phyloP scores from a whole-genome alignment of 106 monocot species.

The Dioscorea alata region DNA sequence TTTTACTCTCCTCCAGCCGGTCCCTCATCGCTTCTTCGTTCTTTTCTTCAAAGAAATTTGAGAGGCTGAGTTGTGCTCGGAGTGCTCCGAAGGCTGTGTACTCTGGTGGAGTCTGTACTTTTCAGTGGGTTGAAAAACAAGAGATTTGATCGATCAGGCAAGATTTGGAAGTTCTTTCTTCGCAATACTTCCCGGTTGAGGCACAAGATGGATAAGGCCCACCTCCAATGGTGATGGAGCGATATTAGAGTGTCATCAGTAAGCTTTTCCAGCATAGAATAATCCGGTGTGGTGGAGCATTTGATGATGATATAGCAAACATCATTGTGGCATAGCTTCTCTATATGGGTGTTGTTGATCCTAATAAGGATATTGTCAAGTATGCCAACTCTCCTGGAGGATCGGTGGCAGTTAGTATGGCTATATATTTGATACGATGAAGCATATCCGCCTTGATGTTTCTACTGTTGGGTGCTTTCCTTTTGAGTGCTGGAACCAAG shows the following conservation, averaged over 20 bases:
- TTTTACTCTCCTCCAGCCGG: too few species aligned
- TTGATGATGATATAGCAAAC: too few species aligned
- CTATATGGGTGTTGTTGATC: too few species aligned
- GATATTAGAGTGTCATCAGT: too few species aligned
- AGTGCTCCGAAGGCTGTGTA: conserved; percentile 30
- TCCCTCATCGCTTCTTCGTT: too few species aligned
- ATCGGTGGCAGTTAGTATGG: conserved; percentile 98
- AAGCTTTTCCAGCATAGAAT: too few species aligned
- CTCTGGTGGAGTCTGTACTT: conserved; percentile 13
- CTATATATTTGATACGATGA: conserved; percentile 97
- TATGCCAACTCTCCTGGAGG: conserved; percentile 99
- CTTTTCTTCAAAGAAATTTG: too few species aligned
- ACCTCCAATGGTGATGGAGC: too few species aligned
- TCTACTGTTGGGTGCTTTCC: conserved; percentile 95
- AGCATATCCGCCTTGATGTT: conserved; percentile 88
- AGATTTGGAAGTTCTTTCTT: conserved; percentile 67
- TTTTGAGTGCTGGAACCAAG: conserved; percentile 79
- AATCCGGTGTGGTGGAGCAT: too few species aligned
- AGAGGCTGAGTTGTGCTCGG: neutral
- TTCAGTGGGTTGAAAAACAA: conserved; percentile 6
- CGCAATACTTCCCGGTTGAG: conserved; percentile 56
- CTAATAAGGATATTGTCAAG: too few species aligned
- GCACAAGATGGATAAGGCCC: too few species aligned
- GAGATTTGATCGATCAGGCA: conserved; percentile 93
- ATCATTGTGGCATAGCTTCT: too few species aligned